These are phyloP conservation scores for Eudorina sp. DNA, from an alignment of 139 green algal species.

Conservation along the genomic window DNA sequence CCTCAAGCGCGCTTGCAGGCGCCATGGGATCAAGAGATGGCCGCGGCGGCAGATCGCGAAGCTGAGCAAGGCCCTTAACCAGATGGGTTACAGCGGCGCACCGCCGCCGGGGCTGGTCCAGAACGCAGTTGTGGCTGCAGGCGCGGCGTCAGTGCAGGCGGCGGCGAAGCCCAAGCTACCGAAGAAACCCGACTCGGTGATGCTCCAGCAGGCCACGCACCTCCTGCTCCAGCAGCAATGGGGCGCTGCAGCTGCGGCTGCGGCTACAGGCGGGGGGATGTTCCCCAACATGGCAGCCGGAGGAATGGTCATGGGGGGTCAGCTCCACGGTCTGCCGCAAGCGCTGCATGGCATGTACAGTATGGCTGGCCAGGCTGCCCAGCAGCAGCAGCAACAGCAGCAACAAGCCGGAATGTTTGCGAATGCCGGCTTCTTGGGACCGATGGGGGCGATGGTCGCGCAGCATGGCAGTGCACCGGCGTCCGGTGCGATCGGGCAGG, in stretches of 20 bases:
- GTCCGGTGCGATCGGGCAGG: background rate
- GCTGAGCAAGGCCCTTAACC: slow-evolving; percentile 64
- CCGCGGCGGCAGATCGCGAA: slow-evolving; percentile 77
- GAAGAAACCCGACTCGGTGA: slow-evolving; percentile 21
- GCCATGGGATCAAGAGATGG: slow-evolving; percentile 91
- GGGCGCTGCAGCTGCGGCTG: background rate
- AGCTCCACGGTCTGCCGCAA: slow-evolving; percentile 4
- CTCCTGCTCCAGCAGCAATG: slow-evolving; percentile 36
- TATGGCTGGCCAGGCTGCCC: background rate
- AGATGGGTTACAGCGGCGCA: slow-evolving; percentile 55
- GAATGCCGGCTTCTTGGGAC: background rate
- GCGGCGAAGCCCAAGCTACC: slow-evolving; percentile 34
- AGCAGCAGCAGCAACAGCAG: slow-evolving; percentile 5
- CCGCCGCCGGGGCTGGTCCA: slow-evolving; percentile 45
- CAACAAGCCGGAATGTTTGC: background rate
- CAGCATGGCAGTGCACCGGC: slow-evolving; percentile 1
- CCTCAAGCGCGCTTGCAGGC: slow-evolving; percentile 87
- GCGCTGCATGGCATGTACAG: background rate
- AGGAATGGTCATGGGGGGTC: slow-evolving; percentile 10
- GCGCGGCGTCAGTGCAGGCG: background rate
- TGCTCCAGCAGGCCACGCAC: slow-evolving; percentile 43
- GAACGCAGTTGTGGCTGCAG: background rate
- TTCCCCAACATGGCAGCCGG: slow-evolving; percentile 11
- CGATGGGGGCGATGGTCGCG: slow-evolving; percentile 17
- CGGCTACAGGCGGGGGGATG: slow-evolving; percentile 4